A percentile compares a stretch with the other conserved stretches of the same genome.
Conservation (phyloP, 441 rosid genomes). For the Metrosideros polymorpha region DNA sequence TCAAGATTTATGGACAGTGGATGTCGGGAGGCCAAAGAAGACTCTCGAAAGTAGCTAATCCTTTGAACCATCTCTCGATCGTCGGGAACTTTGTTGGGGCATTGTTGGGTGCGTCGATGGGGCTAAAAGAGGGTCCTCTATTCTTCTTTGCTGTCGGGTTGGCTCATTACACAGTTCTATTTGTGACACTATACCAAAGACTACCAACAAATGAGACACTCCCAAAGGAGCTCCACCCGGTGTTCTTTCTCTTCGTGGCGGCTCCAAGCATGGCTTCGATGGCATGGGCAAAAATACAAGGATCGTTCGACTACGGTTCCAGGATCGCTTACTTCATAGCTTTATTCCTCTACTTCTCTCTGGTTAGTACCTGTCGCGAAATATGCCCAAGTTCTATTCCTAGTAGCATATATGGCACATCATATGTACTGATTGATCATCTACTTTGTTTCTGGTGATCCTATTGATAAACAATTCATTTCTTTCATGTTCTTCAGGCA, state of each 20-base stretch:
- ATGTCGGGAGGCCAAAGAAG: conserved; percentile 84
- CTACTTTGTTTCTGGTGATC: not conserved
- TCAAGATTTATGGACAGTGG: conserved; percentile 95
- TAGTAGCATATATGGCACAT: not conserved
- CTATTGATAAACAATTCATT: not conserved
- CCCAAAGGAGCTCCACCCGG: conserved; percentile 93
- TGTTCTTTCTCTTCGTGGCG: conserved; percentile 82
- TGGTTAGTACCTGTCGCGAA: conserved; percentile 27
- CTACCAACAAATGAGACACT: conserved; percentile 82
- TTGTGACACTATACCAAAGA: conserved; percentile 90
- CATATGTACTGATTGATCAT: not conserved
- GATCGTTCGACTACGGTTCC: conserved; percentile 58
- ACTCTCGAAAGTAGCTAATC: conserved; percentile 89
- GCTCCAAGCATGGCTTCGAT: conserved; percentile 87
- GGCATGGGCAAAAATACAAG: conserved; percentile 77
- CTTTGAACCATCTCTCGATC: conserved; percentile 69
- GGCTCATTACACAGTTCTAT: conserved; percentile 75
- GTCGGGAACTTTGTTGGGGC: conserved; percentile 94
- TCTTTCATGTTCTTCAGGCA: conserved; percentile 33
- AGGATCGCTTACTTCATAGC: conserved; percentile 81
- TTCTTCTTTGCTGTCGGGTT: conserved; percentile 84
- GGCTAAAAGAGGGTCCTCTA: conserved; percentile 76
- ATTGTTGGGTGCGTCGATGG: conserved; percentile 78
- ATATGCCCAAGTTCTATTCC: not conserved
- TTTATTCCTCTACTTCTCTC: conserved; percentile 71